Base-by-base conservation (phyloP, 2,329 filamentous ascomycete species). In the Apiospora malaysiana region DNA sequence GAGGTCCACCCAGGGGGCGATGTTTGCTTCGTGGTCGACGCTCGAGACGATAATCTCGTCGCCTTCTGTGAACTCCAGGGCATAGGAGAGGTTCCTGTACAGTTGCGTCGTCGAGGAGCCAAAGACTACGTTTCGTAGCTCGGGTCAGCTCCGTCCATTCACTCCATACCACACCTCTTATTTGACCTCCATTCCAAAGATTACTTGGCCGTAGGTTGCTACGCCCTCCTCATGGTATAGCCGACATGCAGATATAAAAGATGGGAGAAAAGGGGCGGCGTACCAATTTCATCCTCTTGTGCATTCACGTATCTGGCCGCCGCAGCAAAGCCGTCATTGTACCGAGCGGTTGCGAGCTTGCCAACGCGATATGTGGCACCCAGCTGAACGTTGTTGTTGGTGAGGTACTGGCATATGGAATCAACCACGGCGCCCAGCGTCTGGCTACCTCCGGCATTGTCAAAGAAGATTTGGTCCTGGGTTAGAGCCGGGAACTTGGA, bases 391-490 rank as follows among this genome's bases (percentile, higher is more conserved):
- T 95, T 94, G 73, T 85, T 91, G 40, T 85, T 86, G 47, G 86
- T 83, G 10, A 94, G 85, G 75, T 95, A 94, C 32, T 89, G 84
- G 0, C 84, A 84, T 70, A 95, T 90, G 1, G 88, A 86, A 70
- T 92, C 87, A 71, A 92, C 89, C 21, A 93, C 93, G 21, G 86
- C 83, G 37, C 87, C 88, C 4, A 95, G 82, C 0, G 89, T 86
- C 77, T 95, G 93, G 77, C 90, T 93, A 47, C 93, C 93, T 23
- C 93, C 93, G 14, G 92, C 93, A 78, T 95, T 95, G 78, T 95
- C 93, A 74, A 95, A 88, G 78, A 88, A 94, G 68, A 94, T 85
- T 76, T 94, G 92, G 66, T 90, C 84, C 72, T 90, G 85, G 51
- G 86, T 81, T 49, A 95, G 80, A 18, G 92, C 91, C 45, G 93